A percentile compares a stretch with the other conserved stretches of the same genome.
Evolutionary conservation across 768 basidiomycete species (phyloP).

Genomic region (Cytidiella melzeri): DNA sequence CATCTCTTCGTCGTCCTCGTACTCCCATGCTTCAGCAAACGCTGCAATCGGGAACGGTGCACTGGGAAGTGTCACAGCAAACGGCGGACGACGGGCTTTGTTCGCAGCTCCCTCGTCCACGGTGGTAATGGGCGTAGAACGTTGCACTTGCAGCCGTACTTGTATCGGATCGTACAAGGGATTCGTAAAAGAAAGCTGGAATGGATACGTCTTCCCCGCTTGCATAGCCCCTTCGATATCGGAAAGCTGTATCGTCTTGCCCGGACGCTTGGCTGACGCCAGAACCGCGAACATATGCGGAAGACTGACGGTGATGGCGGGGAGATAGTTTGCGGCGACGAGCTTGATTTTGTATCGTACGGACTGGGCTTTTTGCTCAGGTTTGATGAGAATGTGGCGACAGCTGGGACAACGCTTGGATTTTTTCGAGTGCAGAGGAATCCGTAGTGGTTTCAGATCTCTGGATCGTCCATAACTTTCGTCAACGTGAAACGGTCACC

Average conservation of each 20-base stretch:
- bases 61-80: constrained; percentile 75
- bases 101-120: constrained; percentile 31
- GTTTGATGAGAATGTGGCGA: constrained; percentile 95
- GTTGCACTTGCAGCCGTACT: constrained; percentile 78
- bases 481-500: neutral
- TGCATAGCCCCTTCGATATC: constrained; percentile 44
- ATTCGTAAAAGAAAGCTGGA: constrained; percentile 89
- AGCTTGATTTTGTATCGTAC: constrained; percentile 97
- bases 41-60: constrained; percentile 78
- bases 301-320: constrained; percentile 69
- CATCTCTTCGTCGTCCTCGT: constrained; percentile 87
- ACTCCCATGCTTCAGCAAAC: constrained; percentile 97
- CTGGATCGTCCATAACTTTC: constrained; percentile 41
- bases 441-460: constrained; percentile 80
- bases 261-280: constrained; percentile 28
- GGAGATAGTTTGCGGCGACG: constrained; percentile 91
- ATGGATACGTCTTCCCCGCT: constrained; percentile 78
- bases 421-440: constrained; percentile 88
- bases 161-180: constrained; percentile 95
- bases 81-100: constrained; percentile 64
- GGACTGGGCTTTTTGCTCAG: constrained; percentile 94
- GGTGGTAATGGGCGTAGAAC: constrained; percentile 35
- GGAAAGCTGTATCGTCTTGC: constrained; percentile 19
- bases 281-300: constrained; percentile 45
- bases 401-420: constrained; percentile 94